Base-by-base conservation (phyloP, 2,329 filamentous ascomycete genomes). In the Calonectria hawksworthii region DNA sequence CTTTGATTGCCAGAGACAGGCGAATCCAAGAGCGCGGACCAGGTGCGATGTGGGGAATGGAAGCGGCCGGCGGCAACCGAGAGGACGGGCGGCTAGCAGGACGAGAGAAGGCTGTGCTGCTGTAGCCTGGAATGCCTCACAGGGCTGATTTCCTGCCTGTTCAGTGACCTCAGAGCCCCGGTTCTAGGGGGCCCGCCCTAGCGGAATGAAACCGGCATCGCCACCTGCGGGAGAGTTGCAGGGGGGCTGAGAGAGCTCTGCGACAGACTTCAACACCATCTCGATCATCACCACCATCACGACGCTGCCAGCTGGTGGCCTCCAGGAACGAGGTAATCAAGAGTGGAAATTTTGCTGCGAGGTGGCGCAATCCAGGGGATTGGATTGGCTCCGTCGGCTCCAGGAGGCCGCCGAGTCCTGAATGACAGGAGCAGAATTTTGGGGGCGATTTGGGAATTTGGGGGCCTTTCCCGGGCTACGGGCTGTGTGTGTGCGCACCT, bases 381-480 rank as follows among this genome's bases (percentile, higher is more conserved):
- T 14, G 18, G 21, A 74, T 70, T 70, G 67, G 72, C 38, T n/a
- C 9, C 56, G 21, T 47, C 28, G 21, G 41, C 44, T 26, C 36
- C n/a, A 23, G 63, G 72, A 74, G 72, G 72, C 72, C 72, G 72
- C 72, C 72, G 72, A 67, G 61, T 36, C 21, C 32, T 34, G 38
- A 69, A 51, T 59, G 38, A 41, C 71, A 21, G 68, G 72, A 30
- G 52, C 32, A 28, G 38, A 26, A 52, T 32, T 65, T 69, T 72
- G 64, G 70, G 64, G 70, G 70, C 64, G 32, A 14, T 34, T 73
- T 70, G n/a, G 65, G 36, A 36, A 54, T 54, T 56, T 47, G 66
- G 67, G 67, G 65, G 51, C 51, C 30, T 32, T 73, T 47, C 30
- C n/a, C n/a, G n/a, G n/a, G n/a, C n/a, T n/a, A n/a, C 47, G n/a